Conservation (phyloP, 352 stramenopile genomes). For the Globisporangium cystogenes region DNA sequence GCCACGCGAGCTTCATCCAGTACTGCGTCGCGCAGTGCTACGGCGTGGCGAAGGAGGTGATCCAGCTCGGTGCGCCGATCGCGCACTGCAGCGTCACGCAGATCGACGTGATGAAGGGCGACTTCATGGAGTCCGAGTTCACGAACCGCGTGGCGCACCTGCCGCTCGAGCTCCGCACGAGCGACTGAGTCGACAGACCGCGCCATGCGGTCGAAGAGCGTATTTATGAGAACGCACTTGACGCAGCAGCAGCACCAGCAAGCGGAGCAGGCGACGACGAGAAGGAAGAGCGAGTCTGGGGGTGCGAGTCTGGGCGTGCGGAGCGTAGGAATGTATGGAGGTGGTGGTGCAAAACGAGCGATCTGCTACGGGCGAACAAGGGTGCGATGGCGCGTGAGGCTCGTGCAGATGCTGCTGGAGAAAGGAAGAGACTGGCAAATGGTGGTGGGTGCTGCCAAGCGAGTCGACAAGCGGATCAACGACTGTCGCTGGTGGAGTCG, state of each 20-base stretch:
- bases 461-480: no score
- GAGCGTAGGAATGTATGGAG: no score
- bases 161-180: conserved; percentile 66
- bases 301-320: no score
- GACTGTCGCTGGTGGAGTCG: no score
- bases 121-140: conserved; percentile 44
- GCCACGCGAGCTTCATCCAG: conserved; percentile 77
- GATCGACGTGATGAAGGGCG: conserved; percentile 45
- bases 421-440: no score
- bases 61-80: conserved; percentile 70
- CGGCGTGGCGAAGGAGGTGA: conserved; percentile 63
- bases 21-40: conserved; percentile 65
- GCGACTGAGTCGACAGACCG: conserved; percentile 32
- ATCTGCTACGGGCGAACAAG: no score
- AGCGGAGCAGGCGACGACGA: no score
- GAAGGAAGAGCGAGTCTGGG: no score
- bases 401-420: no score
- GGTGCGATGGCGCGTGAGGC: no score
- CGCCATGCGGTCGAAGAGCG: not conserved
- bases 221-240: not conserved
- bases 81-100: conserved; percentile 70
- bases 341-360: no score
- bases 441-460: no score
- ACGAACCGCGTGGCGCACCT: conserved; percentile 66
- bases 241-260: not conserved